Evolutionary conservation across 1,284 basidiomycete genomes (phyloP).

Genomic region (Cutaneotrichosporon cavernicola): DNA sequence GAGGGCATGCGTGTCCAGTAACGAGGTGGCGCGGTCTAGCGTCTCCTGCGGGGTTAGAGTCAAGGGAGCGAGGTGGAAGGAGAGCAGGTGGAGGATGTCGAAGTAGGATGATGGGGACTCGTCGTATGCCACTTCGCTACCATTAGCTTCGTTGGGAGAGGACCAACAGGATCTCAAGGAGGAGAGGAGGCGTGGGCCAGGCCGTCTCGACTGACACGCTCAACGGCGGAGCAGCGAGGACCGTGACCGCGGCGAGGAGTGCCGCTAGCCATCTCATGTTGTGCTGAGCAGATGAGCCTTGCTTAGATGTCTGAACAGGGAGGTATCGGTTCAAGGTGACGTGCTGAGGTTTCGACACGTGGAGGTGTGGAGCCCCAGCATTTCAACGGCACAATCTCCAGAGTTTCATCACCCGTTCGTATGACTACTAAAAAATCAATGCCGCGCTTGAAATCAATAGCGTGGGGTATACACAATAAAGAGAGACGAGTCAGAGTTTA

Average conservation of each 20-base stretch:
- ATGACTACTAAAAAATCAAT: not conserved
- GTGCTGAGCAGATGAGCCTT: not conserved
- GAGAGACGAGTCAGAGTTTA: not conserved
- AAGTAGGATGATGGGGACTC: conserved; percentile 70
- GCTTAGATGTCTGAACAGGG: not conserved
- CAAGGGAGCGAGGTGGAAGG: conserved; percentile 51
- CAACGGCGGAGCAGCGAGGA: conserved; percentile 61
- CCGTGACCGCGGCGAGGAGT: conserved; percentile 8
- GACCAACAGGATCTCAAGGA: conserved; percentile 78
- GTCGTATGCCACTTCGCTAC: conserved; percentile 62
- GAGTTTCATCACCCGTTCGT: not conserved
- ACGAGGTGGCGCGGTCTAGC: conserved; percentile 31
- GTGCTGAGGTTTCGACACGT: not conserved
- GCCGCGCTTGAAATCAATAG: not conserved
- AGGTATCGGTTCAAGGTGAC: not conserved
- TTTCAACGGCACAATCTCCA: too few species aligned
- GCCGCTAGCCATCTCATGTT: conserved; percentile 23
- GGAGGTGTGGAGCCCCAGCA: not conserved
- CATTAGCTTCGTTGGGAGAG: conserved; percentile 20
- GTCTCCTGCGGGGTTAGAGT: conserved; percentile 29
- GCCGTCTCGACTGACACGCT: conserved; percentile 74
- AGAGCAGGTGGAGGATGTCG: conserved; percentile 64
- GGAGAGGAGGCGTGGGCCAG: conserved; percentile 70
- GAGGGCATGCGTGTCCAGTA: conserved; percentile 33
- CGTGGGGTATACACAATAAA: conserved; percentile 2